Conservation (phyloP, 148 eudicot genomes). For the Fagopyrum homotropicum region DNA sequence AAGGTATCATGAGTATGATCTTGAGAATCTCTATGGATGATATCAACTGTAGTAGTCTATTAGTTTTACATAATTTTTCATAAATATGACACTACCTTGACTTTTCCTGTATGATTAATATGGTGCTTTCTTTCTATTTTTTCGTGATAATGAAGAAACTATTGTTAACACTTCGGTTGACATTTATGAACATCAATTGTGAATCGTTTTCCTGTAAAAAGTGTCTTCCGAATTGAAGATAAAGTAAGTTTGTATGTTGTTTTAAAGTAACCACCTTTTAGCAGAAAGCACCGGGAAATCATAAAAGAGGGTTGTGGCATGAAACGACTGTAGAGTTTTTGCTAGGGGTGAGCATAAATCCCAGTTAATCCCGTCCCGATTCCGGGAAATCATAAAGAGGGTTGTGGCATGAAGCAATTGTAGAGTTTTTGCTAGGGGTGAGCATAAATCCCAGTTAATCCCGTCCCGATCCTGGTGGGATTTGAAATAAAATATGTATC, state of each 20-base stretch:
- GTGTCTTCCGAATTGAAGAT: too few relatives aligned
- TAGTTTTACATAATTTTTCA: not conserved
- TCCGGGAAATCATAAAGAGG: too few relatives aligned
- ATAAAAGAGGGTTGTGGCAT: too few relatives aligned
- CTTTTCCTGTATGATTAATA: not conserved
- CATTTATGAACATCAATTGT: not conserved
- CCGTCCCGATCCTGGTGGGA: too few relatives aligned
- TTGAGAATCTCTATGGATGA: not conserved
- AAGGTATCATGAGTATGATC: slow-evolving; percentile 38
- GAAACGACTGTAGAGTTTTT: too few relatives aligned
- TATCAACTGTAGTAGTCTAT: too few relatives aligned
- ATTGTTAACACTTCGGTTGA: not conserved
- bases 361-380: too few relatives aligned
- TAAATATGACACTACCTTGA: not conserved
- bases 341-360: too few relatives aligned
- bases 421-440: too few relatives aligned
- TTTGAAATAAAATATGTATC: too few relatives aligned
- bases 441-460: too few relatives aligned
- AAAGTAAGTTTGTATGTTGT: not conserved
- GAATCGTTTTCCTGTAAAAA: not conserved
- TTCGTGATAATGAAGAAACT: not conserved
- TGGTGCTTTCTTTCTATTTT: not conserved
- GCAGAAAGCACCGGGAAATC: not conserved
- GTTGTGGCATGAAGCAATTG: too few relatives aligned
- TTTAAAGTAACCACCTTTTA: not conserved